Evolutionary conservation across 1,139 yeast species (phyloP).

Genomic region (Yamadazyma spencermartinsiae): DNA sequence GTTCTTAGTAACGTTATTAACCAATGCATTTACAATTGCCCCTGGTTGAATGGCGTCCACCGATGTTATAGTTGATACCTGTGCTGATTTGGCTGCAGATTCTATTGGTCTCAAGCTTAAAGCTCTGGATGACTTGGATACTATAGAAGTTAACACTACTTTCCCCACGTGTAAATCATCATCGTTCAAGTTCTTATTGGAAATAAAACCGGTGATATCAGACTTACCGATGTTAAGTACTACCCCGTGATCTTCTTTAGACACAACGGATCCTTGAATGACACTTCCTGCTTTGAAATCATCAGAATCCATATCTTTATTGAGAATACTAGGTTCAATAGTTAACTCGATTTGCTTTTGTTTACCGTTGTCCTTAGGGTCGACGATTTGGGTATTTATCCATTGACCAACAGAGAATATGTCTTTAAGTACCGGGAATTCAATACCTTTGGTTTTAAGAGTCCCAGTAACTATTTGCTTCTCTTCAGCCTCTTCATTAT

Average conservation of each 20-base stretch:
- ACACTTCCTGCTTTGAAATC: conserved; percentile 64
- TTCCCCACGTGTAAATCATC: conserved; percentile 32
- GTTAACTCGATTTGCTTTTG: conserved; percentile 66
- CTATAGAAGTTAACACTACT: conserved; percentile 53
- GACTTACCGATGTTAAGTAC: conserved; percentile 69
- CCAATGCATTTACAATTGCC: conserved; percentile 69
- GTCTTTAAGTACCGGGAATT: conserved; percentile 55
- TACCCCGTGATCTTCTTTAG: conserved; percentile 90
- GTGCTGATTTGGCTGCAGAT: conserved; percentile 32
- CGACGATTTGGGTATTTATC: conserved; percentile 74
- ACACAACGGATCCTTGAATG: conserved; percentile 73
- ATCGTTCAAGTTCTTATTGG: conserved; percentile 58
- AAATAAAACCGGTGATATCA: conserved; percentile 65
- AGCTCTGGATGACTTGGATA: conserved; percentile 54
- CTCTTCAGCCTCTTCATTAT: conserved; percentile 31
- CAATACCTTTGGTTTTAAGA: conserved; percentile 24
- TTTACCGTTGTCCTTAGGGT: conserved; percentile 40
- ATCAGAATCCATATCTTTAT: conserved; percentile 58
- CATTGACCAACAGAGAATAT: conserved; percentile 78
- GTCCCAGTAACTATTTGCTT: conserved; percentile 28
- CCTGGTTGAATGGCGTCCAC: conserved; percentile 87
- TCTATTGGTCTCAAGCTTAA: conserved; percentile 54
- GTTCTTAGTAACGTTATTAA: conserved; percentile 56
- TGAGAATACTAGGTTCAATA: conserved; percentile 74
- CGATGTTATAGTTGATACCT: conserved; percentile 59